Conservation (phyloP, 2,329 filamentous ascomycete species). For the Sclerotinia nivalis region DNA sequence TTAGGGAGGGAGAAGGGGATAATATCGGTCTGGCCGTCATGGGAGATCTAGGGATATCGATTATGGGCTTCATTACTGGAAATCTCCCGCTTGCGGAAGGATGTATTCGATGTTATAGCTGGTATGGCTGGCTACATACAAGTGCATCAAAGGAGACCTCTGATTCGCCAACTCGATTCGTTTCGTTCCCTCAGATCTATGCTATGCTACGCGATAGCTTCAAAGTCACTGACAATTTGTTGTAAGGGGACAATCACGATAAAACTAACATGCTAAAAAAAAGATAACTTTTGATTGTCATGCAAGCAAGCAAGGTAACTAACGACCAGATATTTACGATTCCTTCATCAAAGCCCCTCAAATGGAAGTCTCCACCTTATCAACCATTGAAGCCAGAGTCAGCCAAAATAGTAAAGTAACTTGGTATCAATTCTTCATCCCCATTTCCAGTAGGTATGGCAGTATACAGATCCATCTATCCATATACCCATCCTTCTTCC, state of each 20-base stretch:
- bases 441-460: not conserved
- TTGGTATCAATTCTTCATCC: not conserved
- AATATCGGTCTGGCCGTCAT: not conserved
- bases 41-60: not conserved
- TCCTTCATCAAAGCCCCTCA: not conserved
- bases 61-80: not conserved
- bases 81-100: too few relatives aligned
- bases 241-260: not conserved
- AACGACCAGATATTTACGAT: not conserved
- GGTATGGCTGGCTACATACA: not conserved
- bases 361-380: not conserved
- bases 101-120: not conserved
- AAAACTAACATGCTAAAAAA: not conserved
- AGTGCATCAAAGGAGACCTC: not conserved
- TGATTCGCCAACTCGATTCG: not conserved
- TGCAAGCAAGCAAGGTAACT: constrained; percentile 1
- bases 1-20: not conserved
- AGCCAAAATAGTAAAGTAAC: not conserved
- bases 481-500: not conserved
- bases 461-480: not conserved
- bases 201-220: not conserved
- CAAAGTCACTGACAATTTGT: not conserved
- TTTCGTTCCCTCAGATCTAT: not conserved
- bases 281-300: constrained; percentile 7
- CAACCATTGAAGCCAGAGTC: not conserved